phyloP scores from a whole-genome alignment of 805 yeast genomes.

The Yamadazyma scolyti region DNA sequence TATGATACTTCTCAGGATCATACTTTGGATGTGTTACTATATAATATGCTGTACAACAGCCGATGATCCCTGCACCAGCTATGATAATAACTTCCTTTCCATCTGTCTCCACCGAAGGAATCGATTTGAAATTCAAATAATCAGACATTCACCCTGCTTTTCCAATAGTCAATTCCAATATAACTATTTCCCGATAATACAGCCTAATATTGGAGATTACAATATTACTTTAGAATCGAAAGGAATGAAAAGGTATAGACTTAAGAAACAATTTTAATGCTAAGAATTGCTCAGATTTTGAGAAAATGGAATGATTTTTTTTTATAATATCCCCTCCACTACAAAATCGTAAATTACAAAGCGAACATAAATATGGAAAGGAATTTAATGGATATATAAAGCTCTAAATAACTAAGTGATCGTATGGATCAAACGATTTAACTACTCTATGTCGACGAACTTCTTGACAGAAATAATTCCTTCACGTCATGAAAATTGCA shows the following conservation, averaged over 20 bases:
- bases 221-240: neutral
- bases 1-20: conserved; percentile 68
- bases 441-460: no score
- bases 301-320: conserved; percentile 2
- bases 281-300: neutral
- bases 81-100: conserved; percentile 76
- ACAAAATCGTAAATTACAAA: no score
- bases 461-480: no score
- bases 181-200: neutral
- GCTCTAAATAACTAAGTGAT: no score
- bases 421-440: no score
- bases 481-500: no score
- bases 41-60: conserved; percentile 91
- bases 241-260: neutral
- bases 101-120: conserved; percentile 46
- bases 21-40: conserved; percentile 79
- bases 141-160: conserved; percentile 20
- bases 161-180: neutral
- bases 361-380: no score
- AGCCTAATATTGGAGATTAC: neutral
- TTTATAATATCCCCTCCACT: no score
- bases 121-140: conserved; percentile 29
- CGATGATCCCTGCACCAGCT: conserved; percentile 95
- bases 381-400: no score
- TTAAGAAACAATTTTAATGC: neutral